Evolutionary conservation across 1,139 yeast genomes (phyloP).

Genomic region (Candida anutae): DNA sequence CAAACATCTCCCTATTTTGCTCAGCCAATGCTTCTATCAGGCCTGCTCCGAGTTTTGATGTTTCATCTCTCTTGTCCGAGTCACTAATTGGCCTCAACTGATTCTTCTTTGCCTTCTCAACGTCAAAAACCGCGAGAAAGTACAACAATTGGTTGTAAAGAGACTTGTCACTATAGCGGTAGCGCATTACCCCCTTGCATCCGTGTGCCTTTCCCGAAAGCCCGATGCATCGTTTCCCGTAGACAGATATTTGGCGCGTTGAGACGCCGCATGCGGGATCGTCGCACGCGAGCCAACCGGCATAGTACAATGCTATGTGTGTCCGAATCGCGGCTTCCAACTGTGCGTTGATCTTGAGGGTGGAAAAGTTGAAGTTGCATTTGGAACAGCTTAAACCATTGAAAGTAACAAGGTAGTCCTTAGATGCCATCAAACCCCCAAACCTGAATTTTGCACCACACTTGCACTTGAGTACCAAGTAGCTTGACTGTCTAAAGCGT

Average conservation of each 20-base stretch:
- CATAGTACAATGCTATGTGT: constrained; percentile 70
- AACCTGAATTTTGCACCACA: constrained; percentile 59
- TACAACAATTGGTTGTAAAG: constrained; percentile 84
- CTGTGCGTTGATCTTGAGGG: constrained; percentile 58
- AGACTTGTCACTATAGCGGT: constrained; percentile 68
- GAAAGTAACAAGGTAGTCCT: constrained; percentile 50
- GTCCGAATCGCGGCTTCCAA: constrained; percentile 63
- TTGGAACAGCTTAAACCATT: constrained; percentile 65
- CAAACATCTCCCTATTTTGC: constrained; percentile 64
- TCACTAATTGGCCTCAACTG: constrained; percentile 41
- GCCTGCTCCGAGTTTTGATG: constrained; percentile 40
- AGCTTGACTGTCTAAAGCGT: constrained; percentile 62
- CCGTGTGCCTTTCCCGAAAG: constrained; percentile 51
- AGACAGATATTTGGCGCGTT: constrained; percentile 84
- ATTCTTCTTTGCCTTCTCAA: constrained; percentile 62
- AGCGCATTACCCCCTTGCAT: constrained; percentile 82
- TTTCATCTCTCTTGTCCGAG: constrained; percentile 10
- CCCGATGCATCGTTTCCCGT: constrained; percentile 80
- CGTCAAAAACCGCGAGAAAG: constrained; percentile 72
- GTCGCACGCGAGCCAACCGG: constrained; percentile 80
- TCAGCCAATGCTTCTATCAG: constrained; percentile 70
- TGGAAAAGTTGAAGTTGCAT: constrained; percentile 47
- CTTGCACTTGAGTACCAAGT: constrained; percentile 50
- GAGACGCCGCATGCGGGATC: constrained; percentile 74
- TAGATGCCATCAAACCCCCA: constrained; percentile 66